phyloP scores from a whole-genome alignment of 352 stramenopile species.

The Thraustochytrium striatum region DNA sequence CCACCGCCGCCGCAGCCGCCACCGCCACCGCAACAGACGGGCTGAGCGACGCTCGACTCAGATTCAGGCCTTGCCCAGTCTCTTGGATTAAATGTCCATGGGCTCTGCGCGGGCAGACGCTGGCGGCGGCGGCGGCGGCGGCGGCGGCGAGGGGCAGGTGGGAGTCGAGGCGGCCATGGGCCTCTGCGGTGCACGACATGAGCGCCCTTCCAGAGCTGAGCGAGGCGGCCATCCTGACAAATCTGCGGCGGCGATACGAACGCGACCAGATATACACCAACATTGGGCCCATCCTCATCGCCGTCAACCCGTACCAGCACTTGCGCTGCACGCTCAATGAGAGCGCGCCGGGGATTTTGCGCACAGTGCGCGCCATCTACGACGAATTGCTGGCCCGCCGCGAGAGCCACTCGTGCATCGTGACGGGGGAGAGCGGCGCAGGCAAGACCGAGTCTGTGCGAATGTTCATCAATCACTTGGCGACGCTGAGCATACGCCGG shows the following conservation, averaged over 20 bases:
- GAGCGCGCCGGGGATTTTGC: slow-evolving; percentile 21
- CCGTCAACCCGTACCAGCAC: slow-evolving; percentile 86
- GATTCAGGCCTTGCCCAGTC: too few species aligned
- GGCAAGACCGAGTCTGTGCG: slow-evolving; percentile 95
- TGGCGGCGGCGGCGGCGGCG: too few species aligned
- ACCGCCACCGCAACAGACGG: too few species aligned
- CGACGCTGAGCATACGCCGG: slow-evolving; percentile 57
- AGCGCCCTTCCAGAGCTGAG: slow-evolving; percentile 35
- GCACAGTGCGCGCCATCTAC: slow-evolving; percentile 58
- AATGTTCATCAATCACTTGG: slow-evolving; percentile 89
- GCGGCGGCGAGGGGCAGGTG: too few species aligned
- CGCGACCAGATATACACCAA: slow-evolving; percentile 72
- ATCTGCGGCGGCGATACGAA: slow-evolving; percentile 58
- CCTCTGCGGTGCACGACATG: slow-evolving; percentile 50
- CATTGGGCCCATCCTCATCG: slow-evolving; percentile 88
- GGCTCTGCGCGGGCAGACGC: too few species aligned
- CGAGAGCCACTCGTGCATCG: slow-evolving; percentile 82
- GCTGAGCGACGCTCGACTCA: too few species aligned
- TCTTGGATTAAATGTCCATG: too few species aligned
- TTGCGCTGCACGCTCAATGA: slow-evolving; percentile 45
- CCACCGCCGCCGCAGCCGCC: too few species aligned
- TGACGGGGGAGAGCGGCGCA: slow-evolving; percentile 84
- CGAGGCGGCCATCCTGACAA: slow-evolving; percentile 28
- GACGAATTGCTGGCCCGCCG: slow-evolving; percentile 66
- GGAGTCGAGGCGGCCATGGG: too few species aligned